Percentiles rank a stretch among this genome's conserved stretches.
Evolutionary conservation across 495 filamentous ascomycete species (phyloP).

Genomic region (Hypoxylon rickii): DNA sequence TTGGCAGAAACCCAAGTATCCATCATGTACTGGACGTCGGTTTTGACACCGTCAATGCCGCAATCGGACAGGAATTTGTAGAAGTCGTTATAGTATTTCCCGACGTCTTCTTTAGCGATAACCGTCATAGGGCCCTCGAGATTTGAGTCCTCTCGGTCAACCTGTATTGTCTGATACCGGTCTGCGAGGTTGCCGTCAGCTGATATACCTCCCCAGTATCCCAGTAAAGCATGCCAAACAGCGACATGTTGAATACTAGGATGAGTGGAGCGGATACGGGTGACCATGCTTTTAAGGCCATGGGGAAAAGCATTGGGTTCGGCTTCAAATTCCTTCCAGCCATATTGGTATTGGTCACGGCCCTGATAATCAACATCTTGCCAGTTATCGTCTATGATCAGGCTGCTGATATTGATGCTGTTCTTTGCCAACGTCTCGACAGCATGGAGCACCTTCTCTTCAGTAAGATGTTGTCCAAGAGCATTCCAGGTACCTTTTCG

Average conservation of each 20-base stretch:
- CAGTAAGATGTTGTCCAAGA: slow-evolving; percentile 79
- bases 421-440: slow-evolving; percentile 71
- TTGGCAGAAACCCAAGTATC: slow-evolving; percentile 72
- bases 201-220: slow-evolving; percentile 92
- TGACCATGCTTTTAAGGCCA: slow-evolving; percentile 71
- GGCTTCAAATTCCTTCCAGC: slow-evolving; percentile 78
- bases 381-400: slow-evolving; percentile 98
- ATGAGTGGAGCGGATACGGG: slow-evolving; percentile 68
- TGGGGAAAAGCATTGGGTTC: slow-evolving; percentile 77
- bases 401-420: slow-evolving; percentile 73
- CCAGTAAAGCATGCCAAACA: slow-evolving; percentile 94
- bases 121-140: slow-evolving; percentile 70
- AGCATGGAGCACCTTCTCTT: slow-evolving; percentile 76
- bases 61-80: slow-evolving; percentile 72
- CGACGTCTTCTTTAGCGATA: slow-evolving; percentile 71
- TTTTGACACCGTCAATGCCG: slow-evolving; percentile 84
- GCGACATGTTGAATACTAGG: slow-evolving; percentile 80
- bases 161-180: slow-evolving; percentile 75
- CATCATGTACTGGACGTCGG: slow-evolving; percentile 86
- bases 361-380: slow-evolving; percentile 69
- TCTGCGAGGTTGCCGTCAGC: slow-evolving; percentile 71
- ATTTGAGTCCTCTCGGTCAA: slow-evolving; percentile 56
- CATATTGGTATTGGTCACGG: slow-evolving; percentile 54
- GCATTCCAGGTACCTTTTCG: slow-evolving; percentile 84
- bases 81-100: slow-evolving; percentile 86